Evolutionary conservation across 306 rosid species (phyloP), one percentile per base, ranked within the genome.

Genomic region (Sophora flavescens): DNA sequence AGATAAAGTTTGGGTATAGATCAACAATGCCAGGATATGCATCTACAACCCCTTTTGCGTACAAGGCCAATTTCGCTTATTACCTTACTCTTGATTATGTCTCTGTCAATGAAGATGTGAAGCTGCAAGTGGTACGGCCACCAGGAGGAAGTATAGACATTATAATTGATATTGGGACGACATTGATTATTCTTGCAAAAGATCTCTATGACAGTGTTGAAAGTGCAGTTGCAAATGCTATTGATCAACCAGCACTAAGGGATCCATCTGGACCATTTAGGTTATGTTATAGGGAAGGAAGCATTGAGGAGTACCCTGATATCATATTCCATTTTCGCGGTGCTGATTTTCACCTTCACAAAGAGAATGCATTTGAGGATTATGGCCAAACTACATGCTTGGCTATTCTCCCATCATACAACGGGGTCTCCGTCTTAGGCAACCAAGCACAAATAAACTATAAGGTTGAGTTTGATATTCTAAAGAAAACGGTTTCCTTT

Each of bases 241-340:
- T 8, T 7, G 45, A 41, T 1, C 8, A 39, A 6, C 9, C 6
- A 7, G 45, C 45, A 41, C 11, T 41, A 0, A 33, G 42, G 3
- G 14, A 42, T 6, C 75, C 81, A 11, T 66, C 81, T 42, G 4
- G 44, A 0, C 38, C 3, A n/a, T 66, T n/a, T 6, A 42, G 4
- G 0, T 42, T 38, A 45, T 66, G 81, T 42, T 76, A n/a, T 16
- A 13, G 6, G 45, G 10, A 15, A 4, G 5, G 6, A 0, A 36
- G 48, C 1, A 35, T 0, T 3, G 36, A 15, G 6, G 2, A 15
- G 0, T 4, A 66, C 13, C 74, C 74, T 15, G 26, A 14, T 10
- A 3, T 77, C 2, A 63, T 6, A 39, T 59, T 77, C 62, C 59
- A 77, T 42, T 77, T 56, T 16, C 30, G 17, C 13, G 30, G 50